Percentiles rank a stretch among this genome's conserved stretches.
Conservation (phyloP, 441 rosid species). For the Populus trichocarpa region DNA sequence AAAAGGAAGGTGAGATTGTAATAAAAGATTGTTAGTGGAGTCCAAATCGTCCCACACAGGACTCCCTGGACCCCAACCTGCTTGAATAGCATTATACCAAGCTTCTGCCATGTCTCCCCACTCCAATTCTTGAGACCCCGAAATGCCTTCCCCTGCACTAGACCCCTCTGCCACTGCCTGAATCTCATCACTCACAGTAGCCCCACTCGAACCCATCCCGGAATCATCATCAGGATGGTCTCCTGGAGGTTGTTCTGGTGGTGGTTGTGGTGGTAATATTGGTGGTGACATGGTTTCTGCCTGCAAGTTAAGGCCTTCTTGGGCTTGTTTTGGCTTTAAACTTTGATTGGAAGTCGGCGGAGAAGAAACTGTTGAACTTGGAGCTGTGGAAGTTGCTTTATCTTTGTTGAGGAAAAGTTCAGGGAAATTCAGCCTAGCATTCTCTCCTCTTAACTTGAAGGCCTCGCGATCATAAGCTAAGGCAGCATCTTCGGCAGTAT, state of each 20-base stretch:
- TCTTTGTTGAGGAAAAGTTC: constrained; percentile 67
- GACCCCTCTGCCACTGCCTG: constrained; percentile 27
- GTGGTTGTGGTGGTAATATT: constrained; percentile 3
- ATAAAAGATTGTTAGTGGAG: constrained; percentile 38
- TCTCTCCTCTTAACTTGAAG: constrained; percentile 75
- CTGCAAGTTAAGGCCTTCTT: constrained; percentile 26
- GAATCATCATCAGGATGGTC: constrained; percentile 38
- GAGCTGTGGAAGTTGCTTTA: constrained; percentile 27
- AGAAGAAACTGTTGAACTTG: constrained; percentile 36
- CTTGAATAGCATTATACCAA: constrained; percentile 81
- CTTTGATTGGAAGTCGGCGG: constrained; percentile 26
- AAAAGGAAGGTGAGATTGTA: constrained; percentile 49
- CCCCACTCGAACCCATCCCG: constrained; percentile 32
- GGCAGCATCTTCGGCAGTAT: constrained; percentile 89
- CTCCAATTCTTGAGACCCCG: constrained; percentile 39
- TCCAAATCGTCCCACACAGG: constrained; percentile 96
- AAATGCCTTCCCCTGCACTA: constrained; percentile 31
- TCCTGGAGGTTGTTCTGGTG: constrained; percentile 18
- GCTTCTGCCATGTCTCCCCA: constrained; percentile 84
- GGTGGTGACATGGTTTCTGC: constrained; percentile 19
- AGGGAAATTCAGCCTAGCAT: constrained; percentile 81
- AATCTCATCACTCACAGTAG: constrained; percentile 27
- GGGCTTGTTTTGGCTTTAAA: constrained; percentile 23
- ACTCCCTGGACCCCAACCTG: constrained; percentile 92
- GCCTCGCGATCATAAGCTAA: constrained; percentile 92